Evolutionary conservation across 2,329 filamentous ascomycete genomes (phyloP), one percentile per base, ranked within the genome.

Genomic region (Diaporthe helianthi): DNA sequence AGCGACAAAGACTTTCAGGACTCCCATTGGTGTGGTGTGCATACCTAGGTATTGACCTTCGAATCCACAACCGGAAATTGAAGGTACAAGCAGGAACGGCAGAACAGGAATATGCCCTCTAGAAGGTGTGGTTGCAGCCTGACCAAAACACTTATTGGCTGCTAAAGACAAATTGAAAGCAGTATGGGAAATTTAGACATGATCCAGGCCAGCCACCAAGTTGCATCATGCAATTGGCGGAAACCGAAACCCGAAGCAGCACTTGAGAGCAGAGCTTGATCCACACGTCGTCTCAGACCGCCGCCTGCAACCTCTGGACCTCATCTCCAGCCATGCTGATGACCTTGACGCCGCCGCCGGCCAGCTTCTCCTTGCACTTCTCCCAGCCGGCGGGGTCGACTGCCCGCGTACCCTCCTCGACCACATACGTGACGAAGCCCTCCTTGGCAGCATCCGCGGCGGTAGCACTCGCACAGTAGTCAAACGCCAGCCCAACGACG

Each of bases 401-500:
- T 5, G 92, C 86, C 77, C 85, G 89, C 6, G 92, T 94, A 10
- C 85, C 94, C 75, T 98, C 93, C 74, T 90, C 88, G 4, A 98
- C 83, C 29, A 98, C 86, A 78, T 86, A 93, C 4, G 92, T 92
- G 73, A 79, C 83, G 77, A 96, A 98, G 0, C 94, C 95, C 74
- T 92, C 90, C 72, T 85, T 87, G 2, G 81, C 84, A 0, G 94
- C 90, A 83, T 98, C 92, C 63, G 93, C 80, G 0, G 94, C 95
- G 19, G 94, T 97, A 72, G 82, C 86, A 77, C 89, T 91, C 67
- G 98, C 94, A 78, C 96, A 99, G 79, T 92, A 97, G 79, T 98
- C 96, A 22, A 89, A 90, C 4, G 96, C 95, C 67, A 99, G 78
- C 0, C 96, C 96, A 1, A 93, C 93, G 26, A 96, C 88, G 78